Percentiles rank a stretch among this genome's conserved stretches.
These are phyloP conservation scores for Cystobasidium tubakii DNA, from an alignment of 768 basidiomycete genomes.

Conservation along the genomic window DNA sequence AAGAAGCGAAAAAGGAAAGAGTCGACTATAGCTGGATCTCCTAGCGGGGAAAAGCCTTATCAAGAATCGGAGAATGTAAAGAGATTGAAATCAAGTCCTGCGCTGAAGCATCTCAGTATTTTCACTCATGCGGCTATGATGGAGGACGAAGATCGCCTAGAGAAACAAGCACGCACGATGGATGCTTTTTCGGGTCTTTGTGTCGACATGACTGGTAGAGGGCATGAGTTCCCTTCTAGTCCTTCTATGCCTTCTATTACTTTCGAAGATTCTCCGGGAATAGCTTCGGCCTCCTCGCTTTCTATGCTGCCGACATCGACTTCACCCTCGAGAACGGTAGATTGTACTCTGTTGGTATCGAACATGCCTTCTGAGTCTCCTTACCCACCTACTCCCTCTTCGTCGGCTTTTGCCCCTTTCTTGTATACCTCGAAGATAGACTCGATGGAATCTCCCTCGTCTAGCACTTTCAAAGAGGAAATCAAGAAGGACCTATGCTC, in stretches of 20 bases:
- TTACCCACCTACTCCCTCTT: constrained; percentile 11
- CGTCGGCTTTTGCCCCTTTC: background rate
- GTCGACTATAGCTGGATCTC: background rate
- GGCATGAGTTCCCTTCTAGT: background rate
- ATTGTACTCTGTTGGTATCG: constrained; percentile 1
- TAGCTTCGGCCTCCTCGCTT: background rate
- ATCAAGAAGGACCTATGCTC: constrained; percentile 6
- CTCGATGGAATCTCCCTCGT: constrained; percentile 26
- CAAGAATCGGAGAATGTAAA: background rate
- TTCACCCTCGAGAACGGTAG: background rate
- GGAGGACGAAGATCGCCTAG: background rate
- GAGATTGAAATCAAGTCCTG: constrained; percentile 17
- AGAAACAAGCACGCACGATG: background rate
- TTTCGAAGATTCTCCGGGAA: background rate
- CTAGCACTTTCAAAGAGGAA: constrained; percentile 19
- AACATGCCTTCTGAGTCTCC: constrained; percentile 5
- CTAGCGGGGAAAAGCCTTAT: background rate
- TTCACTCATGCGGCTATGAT: constrained; percentile 18
- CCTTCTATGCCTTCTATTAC: background rate
- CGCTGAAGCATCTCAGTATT: constrained; percentile 3
- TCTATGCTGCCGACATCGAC: background rate
- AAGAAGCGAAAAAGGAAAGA: constrained; percentile 15
- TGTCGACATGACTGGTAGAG: background rate
- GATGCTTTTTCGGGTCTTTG: background rate
- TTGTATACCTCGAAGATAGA: background rate